phyloP scores from a whole-genome alignment of 2,329 filamentous ascomycete species.

The Penicillium sp. region DNA sequence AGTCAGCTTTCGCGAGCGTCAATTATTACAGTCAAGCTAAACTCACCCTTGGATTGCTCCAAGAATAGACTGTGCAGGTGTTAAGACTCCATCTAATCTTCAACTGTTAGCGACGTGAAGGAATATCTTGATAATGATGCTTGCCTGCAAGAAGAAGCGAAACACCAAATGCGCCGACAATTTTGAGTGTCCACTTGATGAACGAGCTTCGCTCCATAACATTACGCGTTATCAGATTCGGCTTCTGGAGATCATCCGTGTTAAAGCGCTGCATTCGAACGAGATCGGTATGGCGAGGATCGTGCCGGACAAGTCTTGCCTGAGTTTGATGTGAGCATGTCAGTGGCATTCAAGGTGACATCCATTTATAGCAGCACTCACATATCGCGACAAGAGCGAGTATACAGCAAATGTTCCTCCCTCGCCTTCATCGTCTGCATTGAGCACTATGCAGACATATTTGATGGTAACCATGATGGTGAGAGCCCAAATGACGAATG shows the following conservation, averaged over 20 bases:
- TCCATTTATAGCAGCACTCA: slow-evolving; percentile 24
- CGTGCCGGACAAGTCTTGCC: slow-evolving; percentile 56
- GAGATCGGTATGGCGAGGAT: slow-evolving; percentile 52
- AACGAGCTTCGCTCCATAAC: slow-evolving; percentile 51
- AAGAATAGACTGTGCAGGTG: slow-evolving; percentile 59
- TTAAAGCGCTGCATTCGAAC: slow-evolving; percentile 51
- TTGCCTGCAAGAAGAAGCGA: slow-evolving; percentile 54
- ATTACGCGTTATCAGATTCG: slow-evolving; percentile 48
- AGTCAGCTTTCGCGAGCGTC: not conserved
- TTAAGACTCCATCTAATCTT: slow-evolving; percentile 54
- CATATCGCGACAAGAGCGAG: slow-evolving; percentile 56
- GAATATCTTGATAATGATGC: not conserved
- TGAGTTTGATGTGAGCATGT: slow-evolving; percentile 19
- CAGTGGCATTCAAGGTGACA: not conserved
- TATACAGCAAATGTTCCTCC: slow-evolving; percentile 60
- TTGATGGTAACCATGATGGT: slow-evolving; percentile 61
- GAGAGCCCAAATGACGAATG: slow-evolving; percentile 58
- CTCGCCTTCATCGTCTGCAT: slow-evolving; percentile 60
- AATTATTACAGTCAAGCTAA: slow-evolving; percentile 19
- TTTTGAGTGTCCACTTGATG: slow-evolving; percentile 52
- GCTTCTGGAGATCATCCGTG: slow-evolving; percentile 48
- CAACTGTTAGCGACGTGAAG: not conserved
- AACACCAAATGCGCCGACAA: slow-evolving; percentile 56
- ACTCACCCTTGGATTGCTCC: slow-evolving; percentile 56
- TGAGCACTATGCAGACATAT: slow-evolving; percentile 57